Base-by-base conservation (phyloP, 805 yeast genomes). In the Nakazawaea anatomiae region DNA sequence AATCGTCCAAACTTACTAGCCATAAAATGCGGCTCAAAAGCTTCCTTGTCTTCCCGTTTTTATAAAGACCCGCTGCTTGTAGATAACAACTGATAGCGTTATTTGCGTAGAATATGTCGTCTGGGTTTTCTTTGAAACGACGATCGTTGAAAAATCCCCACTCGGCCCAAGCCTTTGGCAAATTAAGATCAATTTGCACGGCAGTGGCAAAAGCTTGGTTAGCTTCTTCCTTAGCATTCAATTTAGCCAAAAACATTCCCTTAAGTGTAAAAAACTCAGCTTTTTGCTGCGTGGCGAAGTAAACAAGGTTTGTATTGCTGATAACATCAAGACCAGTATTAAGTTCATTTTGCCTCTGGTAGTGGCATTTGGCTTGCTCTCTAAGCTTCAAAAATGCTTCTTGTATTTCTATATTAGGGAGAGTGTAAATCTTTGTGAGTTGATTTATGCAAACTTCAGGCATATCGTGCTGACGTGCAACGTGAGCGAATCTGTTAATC, bases 161-260 rank as follows among this genome's bases (percentile, higher is more conserved):
- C 65, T 95, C 97, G 4, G 97, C 98, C 99, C 99, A 94, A 0
- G 99, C 98, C 65, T 94, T 92, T 1, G 98, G 96, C 44, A 94
- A 69, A 60, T 91, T 89, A 58, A 92, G 77, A 62, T 95, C 99
- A 52, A 94, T 83, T 66, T 94, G 98, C 18, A 94, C 97, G 1
- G 99, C 97, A 2, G 97, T 89, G 1, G 98, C 96, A 72, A 94
- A 94, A 0, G 97, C 97, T 64, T 94, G 96, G 63, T 94, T 91
- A 11, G 99, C 98, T 60, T 92, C 97, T 53, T 92, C 98, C 56
- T 83, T 83, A 43, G 89, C 92, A 58, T 89, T 85, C 58, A 94
- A 73, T 64, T 90, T 92, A 25, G 96, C 95, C 60, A 92, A 77
- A 62, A 95, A 94, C 97, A 94, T 94, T 56, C 99, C 99, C 74